Percentiles rank a stretch among this genome's conserved stretches.
phyloP scores from a whole-genome alignment of 352 stramenopile species.

The Nothophytophthora sp. region DNA sequence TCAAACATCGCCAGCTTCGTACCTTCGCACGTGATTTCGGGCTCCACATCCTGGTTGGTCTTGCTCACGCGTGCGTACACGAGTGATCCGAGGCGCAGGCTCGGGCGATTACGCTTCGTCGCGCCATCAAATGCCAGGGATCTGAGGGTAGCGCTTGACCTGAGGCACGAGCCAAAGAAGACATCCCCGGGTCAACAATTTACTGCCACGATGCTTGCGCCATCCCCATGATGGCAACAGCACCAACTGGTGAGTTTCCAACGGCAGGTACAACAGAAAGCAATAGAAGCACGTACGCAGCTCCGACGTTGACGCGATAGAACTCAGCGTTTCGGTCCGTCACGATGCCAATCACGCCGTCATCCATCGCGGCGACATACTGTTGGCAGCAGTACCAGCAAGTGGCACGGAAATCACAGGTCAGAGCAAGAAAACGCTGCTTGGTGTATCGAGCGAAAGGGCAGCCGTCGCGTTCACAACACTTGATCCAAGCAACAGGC shows the following conservation, averaged over 20 bases:
- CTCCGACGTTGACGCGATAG: slow-evolving; percentile 96
- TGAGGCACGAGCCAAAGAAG: slow-evolving; percentile 25
- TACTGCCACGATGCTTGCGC: too few species aligned
- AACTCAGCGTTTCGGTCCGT: slow-evolving; percentile 93
- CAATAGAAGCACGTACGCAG: slow-evolving; percentile 81
- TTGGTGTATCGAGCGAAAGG: too few species aligned
- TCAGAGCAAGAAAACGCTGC: too few species aligned
- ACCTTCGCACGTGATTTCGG: slow-evolving; percentile 95
- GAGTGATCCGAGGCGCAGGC: slow-evolving; percentile 90
- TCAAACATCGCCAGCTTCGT: slow-evolving; percentile 1
- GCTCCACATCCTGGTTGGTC: slow-evolving; percentile 88
- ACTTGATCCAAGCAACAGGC: too few species aligned
- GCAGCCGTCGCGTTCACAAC: too few species aligned
- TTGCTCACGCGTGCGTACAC: slow-evolving; percentile 96
- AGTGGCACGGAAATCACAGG: too few species aligned
- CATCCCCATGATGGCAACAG: too few species aligned
- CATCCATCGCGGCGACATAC: slow-evolving; percentile 80
- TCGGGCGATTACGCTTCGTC: slow-evolving; percentile 98
- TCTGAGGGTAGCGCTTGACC: slow-evolving; percentile 65
- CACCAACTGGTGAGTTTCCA: too few species aligned
- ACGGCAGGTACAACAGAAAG: too few species aligned
- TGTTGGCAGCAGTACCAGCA: too few species aligned
- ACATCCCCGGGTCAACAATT: too few species aligned
- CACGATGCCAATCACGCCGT: slow-evolving; percentile 95
- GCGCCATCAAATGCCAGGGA: slow-evolving; percentile 96